Percentiles rank a stretch among this genome's conserved stretches.
Evolutionary conservation across 352 stramenopile genomes (phyloP).

Genomic region (Pythium plurisporium): DNA sequence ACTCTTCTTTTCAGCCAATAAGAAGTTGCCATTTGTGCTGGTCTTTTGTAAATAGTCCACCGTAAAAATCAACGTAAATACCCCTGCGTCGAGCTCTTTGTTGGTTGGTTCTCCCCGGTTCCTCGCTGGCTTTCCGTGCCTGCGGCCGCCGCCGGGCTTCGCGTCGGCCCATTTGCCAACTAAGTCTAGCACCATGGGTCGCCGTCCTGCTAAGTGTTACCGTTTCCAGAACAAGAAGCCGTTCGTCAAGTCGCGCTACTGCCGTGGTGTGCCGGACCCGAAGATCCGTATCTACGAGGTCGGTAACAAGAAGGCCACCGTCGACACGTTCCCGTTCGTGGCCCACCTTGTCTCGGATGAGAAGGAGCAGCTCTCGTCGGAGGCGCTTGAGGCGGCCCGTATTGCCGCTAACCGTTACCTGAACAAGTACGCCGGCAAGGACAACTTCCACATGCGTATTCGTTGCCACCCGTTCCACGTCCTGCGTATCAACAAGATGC

Average conservation of each 20-base stretch:
- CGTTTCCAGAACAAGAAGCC: conserved; percentile 99
- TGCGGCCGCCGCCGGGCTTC: neutral
- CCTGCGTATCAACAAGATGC: conserved; percentile 99
- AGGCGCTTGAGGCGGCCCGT: conserved; percentile 97
- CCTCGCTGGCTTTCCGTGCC: neutral
- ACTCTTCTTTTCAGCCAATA: too few relatives aligned
- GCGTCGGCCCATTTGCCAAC: conserved; percentile 5
- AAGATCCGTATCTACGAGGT: conserved; percentile 99
- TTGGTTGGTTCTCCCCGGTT: conserved; percentile 1
- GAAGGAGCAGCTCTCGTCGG: conserved; percentile 94
- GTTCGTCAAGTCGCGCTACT: conserved; percentile 99
- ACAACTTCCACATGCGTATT: conserved; percentile 99
- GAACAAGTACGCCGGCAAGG: conserved; percentile 97
- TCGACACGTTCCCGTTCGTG: conserved; percentile 99
- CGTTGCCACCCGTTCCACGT: conserved; percentile 99
- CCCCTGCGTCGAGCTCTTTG: neutral
- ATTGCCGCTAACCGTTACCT: conserved; percentile 99
- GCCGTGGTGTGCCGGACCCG: conserved; percentile 96
- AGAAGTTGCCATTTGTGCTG: too few relatives aligned
- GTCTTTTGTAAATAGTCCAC: neutral
- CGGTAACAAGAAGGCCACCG: conserved; percentile 97
- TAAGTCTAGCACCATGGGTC: conserved; percentile 30
- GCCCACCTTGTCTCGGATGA: conserved; percentile 95
- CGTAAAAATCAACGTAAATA: conserved; percentile 4
- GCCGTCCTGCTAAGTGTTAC: conserved; percentile 97